Conservation (phyloP, 805 yeast species). For the Yarrowia hollandica region DNA sequence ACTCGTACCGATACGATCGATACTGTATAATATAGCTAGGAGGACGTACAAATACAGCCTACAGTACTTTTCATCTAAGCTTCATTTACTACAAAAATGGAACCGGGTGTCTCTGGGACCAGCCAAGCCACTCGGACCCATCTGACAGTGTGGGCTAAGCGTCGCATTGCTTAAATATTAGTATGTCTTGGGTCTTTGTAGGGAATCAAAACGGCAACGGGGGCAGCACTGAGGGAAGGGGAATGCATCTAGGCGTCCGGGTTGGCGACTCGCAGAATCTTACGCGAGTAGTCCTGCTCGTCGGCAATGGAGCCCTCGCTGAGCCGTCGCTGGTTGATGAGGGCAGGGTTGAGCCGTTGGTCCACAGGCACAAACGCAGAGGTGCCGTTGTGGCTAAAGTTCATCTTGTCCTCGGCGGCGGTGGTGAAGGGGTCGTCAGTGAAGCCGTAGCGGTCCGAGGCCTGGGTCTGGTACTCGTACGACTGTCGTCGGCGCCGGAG, state of each 20-base stretch:
- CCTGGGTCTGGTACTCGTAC: slow-evolving; percentile 41
- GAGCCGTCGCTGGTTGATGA: slow-evolving; percentile 79
- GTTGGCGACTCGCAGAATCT: slow-evolving; percentile 82
- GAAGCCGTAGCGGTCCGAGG: slow-evolving; percentile 32
- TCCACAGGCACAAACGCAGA: slow-evolving; percentile 46
- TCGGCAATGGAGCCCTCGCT: slow-evolving; percentile 87
- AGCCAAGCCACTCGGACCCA: slow-evolving; percentile 3
- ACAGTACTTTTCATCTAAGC: neutral
- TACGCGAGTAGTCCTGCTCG: slow-evolving; percentile 77
- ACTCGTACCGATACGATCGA: no score
- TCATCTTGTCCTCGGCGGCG: slow-evolving; percentile 37
- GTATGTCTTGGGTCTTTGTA: no score
- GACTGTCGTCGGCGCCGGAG: slow-evolving; percentile 47
- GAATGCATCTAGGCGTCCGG: slow-evolving; percentile 61
- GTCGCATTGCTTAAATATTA: slow-evolving; percentile 12
- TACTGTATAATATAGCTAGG: no score
- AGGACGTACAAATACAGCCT: no score
- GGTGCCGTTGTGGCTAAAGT: slow-evolving; percentile 27
- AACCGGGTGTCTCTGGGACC: slow-evolving; percentile 4
- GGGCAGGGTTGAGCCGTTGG: slow-evolving; percentile 69
- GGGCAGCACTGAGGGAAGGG: no score
- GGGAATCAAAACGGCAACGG: no score
- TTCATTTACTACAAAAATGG: slow-evolving; percentile 3
- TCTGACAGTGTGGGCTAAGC: no score
- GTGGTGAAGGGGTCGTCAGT: slow-evolving; percentile 43